A percentile compares a stretch with the other conserved stretches of the same genome.
Evolutionary conservation across 2,329 filamentous ascomycete genomes (phyloP).

Genomic region (Didymella arachidicola): DNA sequence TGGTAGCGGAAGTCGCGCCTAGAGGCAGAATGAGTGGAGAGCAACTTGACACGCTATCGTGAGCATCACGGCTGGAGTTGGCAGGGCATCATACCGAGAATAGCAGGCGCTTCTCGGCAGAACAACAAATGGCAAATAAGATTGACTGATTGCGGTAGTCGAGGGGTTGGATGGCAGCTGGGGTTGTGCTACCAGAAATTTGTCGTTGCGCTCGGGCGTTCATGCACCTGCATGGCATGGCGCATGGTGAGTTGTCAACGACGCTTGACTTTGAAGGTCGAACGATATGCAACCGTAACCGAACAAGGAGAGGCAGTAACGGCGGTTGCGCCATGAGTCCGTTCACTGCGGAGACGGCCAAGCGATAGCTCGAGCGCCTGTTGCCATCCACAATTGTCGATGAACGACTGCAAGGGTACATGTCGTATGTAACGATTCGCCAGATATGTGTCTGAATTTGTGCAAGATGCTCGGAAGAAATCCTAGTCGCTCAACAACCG

Average conservation of each 20-base stretch:
- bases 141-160: slow-evolving; percentile 47
- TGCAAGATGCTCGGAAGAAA: slow-evolving; percentile 15
- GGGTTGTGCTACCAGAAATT: slow-evolving; percentile 47
- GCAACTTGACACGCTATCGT: slow-evolving; percentile 47
- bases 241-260: slow-evolving; percentile 52
- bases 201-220: slow-evolving; percentile 41
- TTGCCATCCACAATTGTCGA: slow-evolving; percentile 24
- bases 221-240: slow-evolving; percentile 48
- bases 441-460: slow-evolving; percentile 15
- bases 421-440: slow-evolving; percentile 19
- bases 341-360: slow-evolving; percentile 40
- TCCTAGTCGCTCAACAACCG: slow-evolving; percentile 19
- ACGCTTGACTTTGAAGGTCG: slow-evolving; percentile 46
- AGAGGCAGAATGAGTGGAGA: slow-evolving; percentile 41
- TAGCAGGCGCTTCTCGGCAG: slow-evolving; percentile 43
- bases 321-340: slow-evolving; percentile 49
- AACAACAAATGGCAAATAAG: slow-evolving; percentile 32
- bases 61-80: slow-evolving; percentile 47
- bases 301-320: slow-evolving; percentile 47
- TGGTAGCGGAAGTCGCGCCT: slow-evolving; percentile 47
- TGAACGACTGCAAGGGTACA: slow-evolving; percentile 23
- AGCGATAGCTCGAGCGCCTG: slow-evolving; percentile 33
- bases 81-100: slow-evolving; percentile 44
- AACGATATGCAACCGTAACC: slow-evolving; percentile 48
- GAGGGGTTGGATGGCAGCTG: slow-evolving; percentile 45